Base-by-base conservation (phyloP, 23 red algal species). In the Gracilaria vermiculophylla region DNA sequence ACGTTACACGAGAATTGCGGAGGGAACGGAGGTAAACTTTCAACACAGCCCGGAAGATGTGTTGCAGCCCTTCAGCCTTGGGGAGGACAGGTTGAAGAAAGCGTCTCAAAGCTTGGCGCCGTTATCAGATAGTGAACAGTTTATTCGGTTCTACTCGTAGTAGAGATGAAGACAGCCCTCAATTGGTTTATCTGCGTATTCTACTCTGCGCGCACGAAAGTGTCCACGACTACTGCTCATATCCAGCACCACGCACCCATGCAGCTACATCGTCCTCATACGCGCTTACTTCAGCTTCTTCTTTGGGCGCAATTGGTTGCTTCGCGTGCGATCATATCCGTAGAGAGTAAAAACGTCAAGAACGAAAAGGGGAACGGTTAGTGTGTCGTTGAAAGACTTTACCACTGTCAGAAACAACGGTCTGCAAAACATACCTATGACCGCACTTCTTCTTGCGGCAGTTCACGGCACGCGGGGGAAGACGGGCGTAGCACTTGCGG, bases 391-490 rank as follows among this genome's bases (percentile, higher is more conserved):
- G n/a, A n/a, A n/a, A n/a, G n/a, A n/a, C n/a, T n/a, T n/a, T n/a
- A n/a, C n/a, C n/a, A n/a, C 29, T 12, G 0, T 15, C 25, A 60
- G 4, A 34, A 17, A 7, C n/a, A 28, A 42, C 29, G 12, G 28
- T 1, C n/a, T 25, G 44, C 76, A 27, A 58, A 1, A 88, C 84
- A 0, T 88, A 88, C 84, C 84, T 81, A 69, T 99, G 97, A 25
- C 97, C 97, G 72, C 97, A 99, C 90, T 99, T 99, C 93, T 95
- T 95, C 89, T 99, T 99, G 12, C 97, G 82, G 75, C 97, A 99
- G 89, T 99, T 99, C 42, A 78, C 69, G 16, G 97, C 97, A 33
- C 86, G 72, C 62, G 72, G 56, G 16, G 87, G 97, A 11, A 99
- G 67, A 54, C 97, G 89, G n/a, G 93, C 97, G 81, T 99, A 99